Evolutionary conservation across 805 yeast species (phyloP).

Genomic region (Jamesozyma jinghongensis): DNA sequence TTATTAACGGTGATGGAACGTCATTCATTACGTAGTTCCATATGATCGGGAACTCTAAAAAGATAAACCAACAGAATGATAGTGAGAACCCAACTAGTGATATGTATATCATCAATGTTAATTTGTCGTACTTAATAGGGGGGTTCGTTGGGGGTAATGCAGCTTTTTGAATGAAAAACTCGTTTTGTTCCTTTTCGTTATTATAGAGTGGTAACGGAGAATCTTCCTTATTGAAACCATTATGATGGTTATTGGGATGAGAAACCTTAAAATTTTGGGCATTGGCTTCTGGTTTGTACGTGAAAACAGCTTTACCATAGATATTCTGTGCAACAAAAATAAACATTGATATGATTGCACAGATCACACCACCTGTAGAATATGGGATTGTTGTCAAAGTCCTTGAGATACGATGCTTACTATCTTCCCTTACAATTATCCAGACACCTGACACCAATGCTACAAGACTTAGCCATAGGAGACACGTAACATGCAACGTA

Average conservation of each 20-base stretch:
- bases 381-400: conserved; percentile 2
- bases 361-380: conserved; percentile 46
- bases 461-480: conserved; percentile 17
- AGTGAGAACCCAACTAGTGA: conserved; percentile 62
- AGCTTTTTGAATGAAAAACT: conserved; percentile 5
- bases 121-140: conserved; percentile 50
- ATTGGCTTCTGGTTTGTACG: conserved; percentile 30
- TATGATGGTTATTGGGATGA: background rate
- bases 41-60: conserved; percentile 45
- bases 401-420: conserved; percentile 1
- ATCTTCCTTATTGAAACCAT: conserved; percentile 4
- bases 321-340: conserved; percentile 82
- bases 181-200: conserved; percentile 2
- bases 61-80: conserved; percentile 66
- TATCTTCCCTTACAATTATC: conserved; percentile 24
- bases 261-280: background rate
- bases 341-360: conserved; percentile 58
- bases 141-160: background rate
- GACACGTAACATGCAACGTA: conserved; percentile 10
- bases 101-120: conserved; percentile 73
- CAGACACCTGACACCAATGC: conserved; percentile 25
- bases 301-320: conserved; percentile 74
- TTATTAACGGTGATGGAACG: conserved; percentile 16
- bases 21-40: conserved; percentile 12
- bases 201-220: conserved; percentile 17